Base-by-base conservation (phyloP, 164 flowering plant species). In the Akebia trifoliata region DNA sequence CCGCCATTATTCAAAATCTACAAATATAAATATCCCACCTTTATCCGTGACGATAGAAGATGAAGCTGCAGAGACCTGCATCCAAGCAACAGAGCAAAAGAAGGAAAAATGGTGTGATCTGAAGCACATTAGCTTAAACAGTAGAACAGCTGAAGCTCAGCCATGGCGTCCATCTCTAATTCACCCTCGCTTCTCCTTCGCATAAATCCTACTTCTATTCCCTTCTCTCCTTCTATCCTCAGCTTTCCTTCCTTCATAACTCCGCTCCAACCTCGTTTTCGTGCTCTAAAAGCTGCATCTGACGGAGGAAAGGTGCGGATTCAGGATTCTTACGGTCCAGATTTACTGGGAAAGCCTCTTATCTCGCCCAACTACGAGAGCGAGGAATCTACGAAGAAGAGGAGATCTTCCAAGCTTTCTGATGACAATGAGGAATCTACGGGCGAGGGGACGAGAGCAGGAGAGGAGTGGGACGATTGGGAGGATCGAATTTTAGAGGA, bases 401-500 rank as follows among this genome's bases (percentile, higher is more conserved):
- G 9, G 70, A 68, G 52, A 21, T 3, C 40, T 34, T 53, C 22
- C 10, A 65, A 57, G 18, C 4, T 14, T 39, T 63, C 59, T 25
- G 77, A 60, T 6, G 67, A 64, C 20, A 69, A 30, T 9, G 71
- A 22, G 8, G 59, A 14, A 30, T 59, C 9, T 25, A 52, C 54
- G 1, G 53, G 15, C 1, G 40, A 24, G 4, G 43, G 35, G 55
- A 50, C 65, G 60, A 46, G 46, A 8, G 76, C 50, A 15, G 75
- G 52, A 31, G 78, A 67, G 24, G 73, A 71, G 24, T 72, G 74
- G 82, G 69, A 74, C 25, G 86, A 87, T 73, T 87, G 93, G 90
- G 97, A 91, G 63, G 88, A 91, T 59, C 74, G 69, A 81, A 93
- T 93, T 74, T 76, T 93, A 77, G 84, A 81, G 69, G 99, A 85